These are phyloP conservation scores for Debaryomyces psychrophilus DNA, from an alignment of 1,139 yeast genomes.

Conservation along the genomic window DNA sequence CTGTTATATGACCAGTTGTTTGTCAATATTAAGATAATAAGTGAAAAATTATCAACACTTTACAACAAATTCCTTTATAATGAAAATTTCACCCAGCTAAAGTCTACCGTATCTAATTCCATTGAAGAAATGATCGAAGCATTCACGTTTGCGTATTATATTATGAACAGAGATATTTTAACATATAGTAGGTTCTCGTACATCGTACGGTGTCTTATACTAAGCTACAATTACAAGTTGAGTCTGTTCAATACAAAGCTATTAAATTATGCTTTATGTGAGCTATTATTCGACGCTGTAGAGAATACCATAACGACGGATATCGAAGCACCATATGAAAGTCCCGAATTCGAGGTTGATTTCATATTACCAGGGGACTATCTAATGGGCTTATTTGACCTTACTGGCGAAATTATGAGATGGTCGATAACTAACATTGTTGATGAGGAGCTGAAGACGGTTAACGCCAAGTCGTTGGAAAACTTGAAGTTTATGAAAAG, in stretches of 20 bases:
- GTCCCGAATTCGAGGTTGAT: conserved; percentile 4
- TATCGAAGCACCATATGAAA: conserved; percentile 2
- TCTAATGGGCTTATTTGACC: conserved; percentile 43
- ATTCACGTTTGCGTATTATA: conserved; percentile 35
- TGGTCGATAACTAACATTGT: conserved; percentile 28
- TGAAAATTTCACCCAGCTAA: conserved; percentile 19
- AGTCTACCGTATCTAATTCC: conserved; percentile 31
- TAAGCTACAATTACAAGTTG: conserved; percentile 5
- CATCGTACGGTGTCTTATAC: conserved; percentile 15
- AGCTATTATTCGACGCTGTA: conserved; percentile 4
- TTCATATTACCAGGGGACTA: conserved; percentile 31
- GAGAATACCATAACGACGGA: background rate
- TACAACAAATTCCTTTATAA: conserved; percentile 19
- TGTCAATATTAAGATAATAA: conserved; percentile 20
- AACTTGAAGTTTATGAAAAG: conserved; percentile 23
- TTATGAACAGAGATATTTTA: conserved; percentile 21
- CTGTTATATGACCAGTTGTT: conserved; percentile 18
- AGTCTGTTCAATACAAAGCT: conserved; percentile 1
- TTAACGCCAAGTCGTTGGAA: conserved; percentile 16
- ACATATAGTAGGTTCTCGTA: conserved; percentile 20
- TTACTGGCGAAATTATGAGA: conserved; percentile 49
- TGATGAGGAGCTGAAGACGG: conserved; percentile 14
- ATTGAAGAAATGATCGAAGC: conserved; percentile 45
- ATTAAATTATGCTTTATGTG: conserved; percentile 5
- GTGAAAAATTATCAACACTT: conserved; percentile 19